Evolutionary conservation across 768 basidiomycete genomes (phyloP), one percentile per base, ranked within the genome.

Genomic region (Kwoniella bestiolae): DNA sequence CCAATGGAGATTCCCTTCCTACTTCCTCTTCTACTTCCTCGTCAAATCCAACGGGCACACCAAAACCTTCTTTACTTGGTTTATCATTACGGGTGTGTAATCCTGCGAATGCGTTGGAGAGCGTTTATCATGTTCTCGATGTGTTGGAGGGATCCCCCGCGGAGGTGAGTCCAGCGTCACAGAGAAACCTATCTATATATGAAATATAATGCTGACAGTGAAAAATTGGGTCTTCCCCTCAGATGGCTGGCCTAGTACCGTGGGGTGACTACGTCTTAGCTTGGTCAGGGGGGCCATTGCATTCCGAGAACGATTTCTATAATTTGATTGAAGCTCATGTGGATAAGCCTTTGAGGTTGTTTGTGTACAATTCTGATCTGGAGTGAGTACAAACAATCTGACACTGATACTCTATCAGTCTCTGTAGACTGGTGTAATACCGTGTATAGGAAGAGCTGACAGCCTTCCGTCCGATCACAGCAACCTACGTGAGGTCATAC

Each of bases 121-220:
- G 90, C 68, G 94, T 99, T 5, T 99, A 96, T 94, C 96, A 98
- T 81, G 93, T 99, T 44, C 84, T 99, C 50, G 96, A 99, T 77
- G 93, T 99, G 14, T 83, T 95, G 44, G 95, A 99, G 80, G 95
- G 93, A 23, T 91, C 90, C 68, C 96, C 96, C 5, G 96, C 95
- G 8, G 94, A 98, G 83, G 91, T 90, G 74, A 26, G 65, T n/a
- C n/a, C n/a, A n/a, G n/a, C n/a, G n/a, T n/a, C n/a, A n/a, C n/a
- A n/a, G n/a, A n/a, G n/a, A n/a, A n/a, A n/a, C n/a, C n/a, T n/a
- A n/a, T n/a, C n/a, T n/a, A n/a, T n/a, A n/a, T n/a, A n/a, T n/a
- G n/a, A n/a, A n/a, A n/a, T n/a, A n/a, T n/a, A n/a, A n/a, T n/a
- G n/a, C n/a, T n/a, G n/a, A n/a, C n/a, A n/a, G n/a, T n/a, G n/a